Base-by-base conservation (phyloP, 805 yeast species). In the Crinitomyces ghanaensis region DNA sequence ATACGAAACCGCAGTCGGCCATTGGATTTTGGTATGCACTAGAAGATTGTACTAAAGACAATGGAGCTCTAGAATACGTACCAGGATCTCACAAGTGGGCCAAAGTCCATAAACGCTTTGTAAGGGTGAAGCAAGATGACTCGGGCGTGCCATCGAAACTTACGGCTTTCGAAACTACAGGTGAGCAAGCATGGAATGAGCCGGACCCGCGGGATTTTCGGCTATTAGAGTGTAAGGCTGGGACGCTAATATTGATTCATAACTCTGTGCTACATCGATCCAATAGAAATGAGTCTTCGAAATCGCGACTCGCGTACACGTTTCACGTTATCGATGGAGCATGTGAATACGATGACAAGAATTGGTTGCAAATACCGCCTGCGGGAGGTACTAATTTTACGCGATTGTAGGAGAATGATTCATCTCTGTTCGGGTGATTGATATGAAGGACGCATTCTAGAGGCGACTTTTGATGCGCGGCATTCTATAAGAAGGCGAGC, bases 11-110 rank as follows among this genome's bases (percentile, higher is more conserved):
- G 3, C 74, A 68, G 33, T 58, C 72, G 2, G 83, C 85, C 1
- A 52, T 79, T 25, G 93, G 93, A 2, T 81, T 77, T 50, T 80
- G 93, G 93, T 71, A 74, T 48, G 86, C 91, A 0, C 54, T 80
- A 41, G 84, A 81, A 45, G 80, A 77, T 45, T 80, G 91, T 50
- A 73, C 77, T 1, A 37, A 50, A 2, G 57, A 55, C 4, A 80
- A 80, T 52, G 91, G 93, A 0, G 78, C 88, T 38, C 57, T 80
- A 13, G 67, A 73, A 37, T 78, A 66, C 45, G 62, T 69, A 11
- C 84, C 86, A 0, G 88, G 86, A 0, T 69, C 82, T 3, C 91
- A 81, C 48, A 70, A 68, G 49, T 59, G 55, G 5, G 58, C 61
- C 22, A 73, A 74, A 1, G 63, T 81, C 3, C 59, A 61, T 6